Percentiles rank a stretch among this genome's conserved stretches.
These are phyloP conservation scores for Inga laurina DNA, from an alignment of 306 rosid species.

Conservation along the genomic window DNA sequence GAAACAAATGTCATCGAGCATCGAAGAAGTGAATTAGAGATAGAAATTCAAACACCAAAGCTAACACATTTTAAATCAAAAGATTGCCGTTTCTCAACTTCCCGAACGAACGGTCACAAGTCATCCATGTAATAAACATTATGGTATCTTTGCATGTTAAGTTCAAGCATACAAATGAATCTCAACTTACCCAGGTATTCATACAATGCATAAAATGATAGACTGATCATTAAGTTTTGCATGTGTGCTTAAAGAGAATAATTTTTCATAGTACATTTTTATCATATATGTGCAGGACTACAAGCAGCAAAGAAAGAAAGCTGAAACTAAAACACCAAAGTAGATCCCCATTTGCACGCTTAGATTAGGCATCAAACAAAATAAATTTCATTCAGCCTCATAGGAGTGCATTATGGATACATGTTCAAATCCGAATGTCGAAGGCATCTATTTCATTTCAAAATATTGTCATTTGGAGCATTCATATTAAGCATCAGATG, in stretches of 20 bases:
- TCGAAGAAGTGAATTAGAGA: too few species aligned
- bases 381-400: background rate
- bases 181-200: background rate
- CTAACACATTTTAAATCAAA: too few species aligned
- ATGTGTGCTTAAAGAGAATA: background rate
- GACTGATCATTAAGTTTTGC: background rate
- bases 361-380: background rate
- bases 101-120: too few species aligned
- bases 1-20: too few species aligned
- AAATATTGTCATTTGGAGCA: background rate
- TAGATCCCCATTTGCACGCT: background rate
- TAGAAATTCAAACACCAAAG: too few species aligned
- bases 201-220: background rate
- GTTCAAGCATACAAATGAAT: too few species aligned
- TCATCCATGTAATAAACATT: too few species aligned
- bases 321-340: background rate
- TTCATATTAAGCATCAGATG: too few species aligned
- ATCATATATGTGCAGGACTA: background rate
- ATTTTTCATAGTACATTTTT: too few species aligned
- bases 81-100: too few species aligned
- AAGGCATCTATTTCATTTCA: background rate
- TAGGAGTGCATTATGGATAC: background rate
- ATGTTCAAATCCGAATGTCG: background rate
- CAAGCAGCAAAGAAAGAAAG: background rate
- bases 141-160: background rate